A percentile compares a stretch with the other conserved stretches of the same genome.
phyloP scores from a whole-genome alignment of 495 filamentous ascomycete genomes.

The Cercophora samala region DNA sequence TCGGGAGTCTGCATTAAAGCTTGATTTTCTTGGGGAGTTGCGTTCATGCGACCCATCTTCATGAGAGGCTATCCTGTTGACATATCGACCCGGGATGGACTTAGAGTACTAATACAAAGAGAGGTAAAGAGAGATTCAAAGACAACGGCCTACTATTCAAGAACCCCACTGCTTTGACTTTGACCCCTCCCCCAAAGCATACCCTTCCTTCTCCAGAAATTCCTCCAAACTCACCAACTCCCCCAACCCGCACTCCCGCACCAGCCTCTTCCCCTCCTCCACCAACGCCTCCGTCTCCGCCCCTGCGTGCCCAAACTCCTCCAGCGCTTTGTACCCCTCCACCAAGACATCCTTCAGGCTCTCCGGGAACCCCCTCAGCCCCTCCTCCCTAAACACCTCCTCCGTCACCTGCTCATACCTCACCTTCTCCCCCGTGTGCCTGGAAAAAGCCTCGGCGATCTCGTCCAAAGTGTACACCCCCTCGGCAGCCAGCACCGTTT shows the following conservation, averaged over 20 bases:
- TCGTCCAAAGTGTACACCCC: slow-evolving; percentile 39
- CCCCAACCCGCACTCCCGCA: background rate
- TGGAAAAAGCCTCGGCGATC: slow-evolving; percentile 36
- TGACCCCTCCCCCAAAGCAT: background rate
- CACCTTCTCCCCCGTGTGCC: slow-evolving; percentile 46
- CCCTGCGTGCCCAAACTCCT: slow-evolving; percentile 51
- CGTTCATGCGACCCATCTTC: too few relatives aligned
- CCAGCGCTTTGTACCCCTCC: slow-evolving; percentile 36
- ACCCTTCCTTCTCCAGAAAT: background rate
- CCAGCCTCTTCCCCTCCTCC: slow-evolving; percentile 38
- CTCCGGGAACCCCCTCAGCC: slow-evolving; percentile 34
- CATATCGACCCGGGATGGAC: too few relatives aligned
- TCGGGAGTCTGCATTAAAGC: too few relatives aligned
- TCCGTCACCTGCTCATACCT: slow-evolving; percentile 42
- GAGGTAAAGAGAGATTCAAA: too few relatives aligned
- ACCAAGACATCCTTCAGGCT: slow-evolving; percentile 29
- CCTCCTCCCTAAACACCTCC: slow-evolving; percentile 39
- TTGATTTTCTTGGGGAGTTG: too few relatives aligned
- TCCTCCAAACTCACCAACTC: slow-evolving; percentile 3
- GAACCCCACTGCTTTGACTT: background rate
- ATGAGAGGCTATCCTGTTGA: too few relatives aligned
- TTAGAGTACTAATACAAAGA: too few relatives aligned
- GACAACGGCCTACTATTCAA: background rate
- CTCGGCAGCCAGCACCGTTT: slow-evolving; percentile 41
- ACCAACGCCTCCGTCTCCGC: slow-evolving; percentile 39